Percentiles rank a stretch among this genome's conserved stretches.
phyloP scores from a whole-genome alignment of 192 early-diverging fungal genomes.

The Backusella morwellensis region DNA sequence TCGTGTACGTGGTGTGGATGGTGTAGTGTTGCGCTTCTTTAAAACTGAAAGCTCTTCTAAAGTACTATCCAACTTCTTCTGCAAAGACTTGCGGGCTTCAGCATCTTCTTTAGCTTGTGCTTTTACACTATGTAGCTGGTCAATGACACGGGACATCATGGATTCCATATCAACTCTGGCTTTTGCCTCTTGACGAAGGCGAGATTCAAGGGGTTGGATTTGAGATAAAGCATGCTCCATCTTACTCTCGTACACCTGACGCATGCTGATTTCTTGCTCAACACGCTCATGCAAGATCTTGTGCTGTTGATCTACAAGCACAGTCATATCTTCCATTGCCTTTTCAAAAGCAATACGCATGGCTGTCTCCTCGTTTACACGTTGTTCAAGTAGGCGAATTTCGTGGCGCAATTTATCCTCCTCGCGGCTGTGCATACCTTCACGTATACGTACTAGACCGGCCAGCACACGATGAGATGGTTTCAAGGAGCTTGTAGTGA shows the following conservation, averaged over 20 bases:
- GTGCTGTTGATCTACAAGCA: slow-evolving; percentile 26
- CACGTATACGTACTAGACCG: slow-evolving; percentile 9
- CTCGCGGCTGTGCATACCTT: slow-evolving; percentile 8
- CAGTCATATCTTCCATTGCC: slow-evolving; percentile 34
- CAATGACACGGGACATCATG: slow-evolving; percentile 19
- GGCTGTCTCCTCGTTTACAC: slow-evolving; percentile 19
- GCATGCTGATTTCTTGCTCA: slow-evolving; percentile 28
- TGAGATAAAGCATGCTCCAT: slow-evolving; percentile 20
- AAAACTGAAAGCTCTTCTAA: slow-evolving; percentile 4
- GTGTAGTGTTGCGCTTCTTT: slow-evolving; percentile 12
- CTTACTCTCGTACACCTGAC: slow-evolving; percentile 25
- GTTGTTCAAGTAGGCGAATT: slow-evolving; percentile 7
- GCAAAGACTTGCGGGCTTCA: not conserved
- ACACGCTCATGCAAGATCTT: slow-evolving; percentile 25
- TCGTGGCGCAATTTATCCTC: not conserved
- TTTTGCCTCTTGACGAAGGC: slow-evolving; percentile 16
- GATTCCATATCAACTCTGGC: slow-evolving; percentile 19
- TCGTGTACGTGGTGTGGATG: not conserved
- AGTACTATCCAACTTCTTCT: slow-evolving; percentile 12
- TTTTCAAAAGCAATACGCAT: slow-evolving; percentile 31
- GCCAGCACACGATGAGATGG: slow-evolving; percentile 10
- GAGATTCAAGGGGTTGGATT: slow-evolving; percentile 22
- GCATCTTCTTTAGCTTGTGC: slow-evolving; percentile 7
- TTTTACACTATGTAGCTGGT: slow-evolving; percentile 17
- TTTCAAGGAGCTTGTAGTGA: not conserved